These are phyloP conservation scores for Penicillium lividum DNA, from an alignment of 495 filamentous ascomycete species.

Conservation along the genomic window DNA sequence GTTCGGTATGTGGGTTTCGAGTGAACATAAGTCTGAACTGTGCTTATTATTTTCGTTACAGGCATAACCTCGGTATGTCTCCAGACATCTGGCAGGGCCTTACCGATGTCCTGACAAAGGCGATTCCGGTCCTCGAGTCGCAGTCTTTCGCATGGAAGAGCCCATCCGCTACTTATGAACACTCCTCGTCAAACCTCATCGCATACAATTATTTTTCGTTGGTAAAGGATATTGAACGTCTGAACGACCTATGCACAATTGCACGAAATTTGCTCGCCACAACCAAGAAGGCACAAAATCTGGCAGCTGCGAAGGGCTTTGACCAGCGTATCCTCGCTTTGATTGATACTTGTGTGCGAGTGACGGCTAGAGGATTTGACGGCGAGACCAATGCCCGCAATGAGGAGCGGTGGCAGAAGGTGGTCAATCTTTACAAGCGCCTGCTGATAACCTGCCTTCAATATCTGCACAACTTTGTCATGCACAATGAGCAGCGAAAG, in stretches of 20 bases:
- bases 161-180: constrained; percentile 57
- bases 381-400: constrained; percentile 68
- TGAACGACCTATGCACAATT: constrained; percentile 84
- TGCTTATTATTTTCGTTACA: constrained; percentile 16
- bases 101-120: constrained; percentile 57
- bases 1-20: constrained; percentile 37
- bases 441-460: constrained; percentile 86
- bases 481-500: constrained; percentile 88
- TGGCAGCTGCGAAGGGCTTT: constrained; percentile 76
- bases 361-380: constrained; percentile 88
- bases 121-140: constrained; percentile 62
- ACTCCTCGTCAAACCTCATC: constrained; percentile 67
- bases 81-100: constrained; percentile 71
- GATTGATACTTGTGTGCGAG: constrained; percentile 80
- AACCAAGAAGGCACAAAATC: constrained; percentile 79
- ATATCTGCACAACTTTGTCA: constrained; percentile 88
- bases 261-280: constrained; percentile 81
- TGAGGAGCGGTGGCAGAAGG: constrained; percentile 69
- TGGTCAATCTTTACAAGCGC: constrained; percentile 80
- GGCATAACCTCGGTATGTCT: constrained; percentile 54
- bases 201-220: constrained; percentile 72
- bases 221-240: constrained; percentile 76
- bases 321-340: constrained; percentile 82
- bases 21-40: neutral
- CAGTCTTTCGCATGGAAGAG: constrained; percentile 62